Base-by-base conservation (phyloP, 1,284 basidiomycete species). In the Naganishia albida region DNA sequence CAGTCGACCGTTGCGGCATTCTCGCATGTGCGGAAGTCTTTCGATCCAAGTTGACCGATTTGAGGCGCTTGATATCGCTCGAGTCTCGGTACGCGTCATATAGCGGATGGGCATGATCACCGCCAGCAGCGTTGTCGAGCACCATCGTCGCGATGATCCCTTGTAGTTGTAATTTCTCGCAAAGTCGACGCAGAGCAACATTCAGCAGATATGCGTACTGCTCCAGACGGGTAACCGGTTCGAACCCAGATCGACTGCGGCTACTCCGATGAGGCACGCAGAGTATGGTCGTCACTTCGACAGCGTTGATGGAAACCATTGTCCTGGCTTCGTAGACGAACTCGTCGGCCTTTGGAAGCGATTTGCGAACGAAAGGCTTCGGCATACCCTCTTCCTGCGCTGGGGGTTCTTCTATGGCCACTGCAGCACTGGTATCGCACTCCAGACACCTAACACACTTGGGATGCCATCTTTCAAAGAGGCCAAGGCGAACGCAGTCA, bases 201-300 rank as follows among this genome's bases (percentile, higher is more conserved):
- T 98, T 94, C 62, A 99, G 82, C 67, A 99, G 80, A 82, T 96
- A 99, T 0, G 96, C 91, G 78, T 97, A 99, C 77, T 99, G 95
- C 81, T 99, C 95, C 70, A 99, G 81, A 67, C 95, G 84, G 60
- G 94, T 93, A 18, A 97, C 95, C 16, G 90, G 84, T 75, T 91
- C 88, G 80, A 99, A 97, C 10, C 93, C 93, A 23, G 81, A 73
- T 52, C 86, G 81, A 71, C 88, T 89, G 2, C 83, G 83, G 62
- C 75, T 74, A 74, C 85, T 86, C 44, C 83, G 87, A 81, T 89
- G 91, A n/a, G 88, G 86, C 8, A 83, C 84, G 78, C 95, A 98
- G 70, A 86, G 85, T 66, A 91, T 84, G 52, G 69, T 69, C 18
- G 74, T 72, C 15, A 79, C 75, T 25, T 54, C 88, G 87, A 62